A percentile compares a stretch with the other conserved stretches of the same genome.
phyloP scores from a whole-genome alignment of 179 eudicot genomes.

The Camellia oleifera region DNA sequence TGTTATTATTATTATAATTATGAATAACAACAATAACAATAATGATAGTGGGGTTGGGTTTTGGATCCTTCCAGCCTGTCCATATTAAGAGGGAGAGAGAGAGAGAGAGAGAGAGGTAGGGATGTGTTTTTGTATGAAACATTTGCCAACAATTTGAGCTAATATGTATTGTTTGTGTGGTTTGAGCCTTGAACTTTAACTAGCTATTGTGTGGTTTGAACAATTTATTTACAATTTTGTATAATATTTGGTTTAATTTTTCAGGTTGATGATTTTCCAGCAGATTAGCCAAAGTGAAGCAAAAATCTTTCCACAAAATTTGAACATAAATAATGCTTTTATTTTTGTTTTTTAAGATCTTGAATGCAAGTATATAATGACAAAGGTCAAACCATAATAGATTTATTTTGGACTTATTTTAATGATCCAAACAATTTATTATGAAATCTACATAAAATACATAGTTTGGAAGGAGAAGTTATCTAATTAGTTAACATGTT shows the following conservation, averaged over 20 bases:
- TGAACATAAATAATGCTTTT: too few species aligned
- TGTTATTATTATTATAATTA: neutral
- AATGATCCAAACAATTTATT: too few species aligned
- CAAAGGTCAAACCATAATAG: too few species aligned
- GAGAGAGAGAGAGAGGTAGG: slow-evolving; percentile 7
- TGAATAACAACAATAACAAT: slow-evolving; percentile 16
- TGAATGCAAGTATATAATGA: too few species aligned
- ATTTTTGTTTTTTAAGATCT: neutral
- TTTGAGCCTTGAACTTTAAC: slow-evolving; percentile 34
- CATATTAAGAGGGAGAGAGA: slow-evolving; percentile 18
- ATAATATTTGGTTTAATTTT: neutral
- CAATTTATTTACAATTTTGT: neutral
- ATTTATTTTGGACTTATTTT: too few species aligned
- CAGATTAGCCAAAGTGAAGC: neutral
- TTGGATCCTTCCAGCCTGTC: slow-evolving; percentile 89
- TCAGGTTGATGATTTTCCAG: neutral
- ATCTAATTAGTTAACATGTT: too few species aligned
- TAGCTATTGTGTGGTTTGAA: slow-evolving; percentile 19
- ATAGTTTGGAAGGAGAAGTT: too few species aligned
- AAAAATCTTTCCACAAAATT: neutral
- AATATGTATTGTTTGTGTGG: slow-evolving; percentile 15
- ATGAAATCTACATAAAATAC: too few species aligned
- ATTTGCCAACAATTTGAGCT: slow-evolving; percentile 22
- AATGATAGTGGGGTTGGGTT: slow-evolving; percentile 50
- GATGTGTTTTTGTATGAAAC: slow-evolving; percentile 16